Evolutionary conservation across 352 stramenopile species (phyloP).

Genomic region (Elongisporangium undulatum): DNA sequence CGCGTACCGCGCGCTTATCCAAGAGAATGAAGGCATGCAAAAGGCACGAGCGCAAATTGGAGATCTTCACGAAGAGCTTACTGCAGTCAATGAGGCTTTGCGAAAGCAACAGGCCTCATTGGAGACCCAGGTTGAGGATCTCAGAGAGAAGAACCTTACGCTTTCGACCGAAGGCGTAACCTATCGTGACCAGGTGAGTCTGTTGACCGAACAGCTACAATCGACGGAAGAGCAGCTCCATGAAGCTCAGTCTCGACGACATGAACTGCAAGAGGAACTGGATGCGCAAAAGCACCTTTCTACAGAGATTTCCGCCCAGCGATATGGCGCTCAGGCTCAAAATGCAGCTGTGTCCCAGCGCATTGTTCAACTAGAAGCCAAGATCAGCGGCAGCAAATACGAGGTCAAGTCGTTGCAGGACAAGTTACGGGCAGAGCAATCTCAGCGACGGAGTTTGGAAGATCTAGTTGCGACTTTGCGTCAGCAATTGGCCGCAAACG

Average conservation of each 20-base stretch:
- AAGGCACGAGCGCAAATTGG: slow-evolving; percentile 50
- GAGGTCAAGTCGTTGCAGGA: slow-evolving; percentile 58
- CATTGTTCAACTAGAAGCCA: slow-evolving; percentile 74
- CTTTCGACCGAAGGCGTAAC: slow-evolving; percentile 48
- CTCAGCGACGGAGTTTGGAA: slow-evolving; percentile 56
- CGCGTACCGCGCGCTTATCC: slow-evolving; percentile 66
- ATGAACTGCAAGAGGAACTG: slow-evolving; percentile 28
- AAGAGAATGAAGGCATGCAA: slow-evolving; percentile 70
- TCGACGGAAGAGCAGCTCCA: slow-evolving; percentile 34
- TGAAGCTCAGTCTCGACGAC: slow-evolving; percentile 20
- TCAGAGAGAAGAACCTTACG: slow-evolving; percentile 52
- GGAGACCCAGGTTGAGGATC: slow-evolving; percentile 48
- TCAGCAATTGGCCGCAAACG: slow-evolving; percentile 59
- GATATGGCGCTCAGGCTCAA: slow-evolving; percentile 69
- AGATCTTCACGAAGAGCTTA: slow-evolving; percentile 51
- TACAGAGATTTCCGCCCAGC: slow-evolving; percentile 75
- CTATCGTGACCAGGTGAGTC: slow-evolving; percentile 78
- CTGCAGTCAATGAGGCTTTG: slow-evolving; percentile 59
- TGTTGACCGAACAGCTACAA: slow-evolving; percentile 72
- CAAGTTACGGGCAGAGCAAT: slow-evolving; percentile 49
- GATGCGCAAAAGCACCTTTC: slow-evolving; percentile 64
- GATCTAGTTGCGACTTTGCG: slow-evolving; percentile 56
- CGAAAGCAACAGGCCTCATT: slow-evolving; percentile 50
- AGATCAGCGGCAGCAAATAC: slow-evolving; percentile 65
- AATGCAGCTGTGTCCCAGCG: slow-evolving; percentile 69